Evolutionary conservation across 1,139 yeast genomes (phyloP).

Genomic region (Groenewaldozyma sp.): DNA sequence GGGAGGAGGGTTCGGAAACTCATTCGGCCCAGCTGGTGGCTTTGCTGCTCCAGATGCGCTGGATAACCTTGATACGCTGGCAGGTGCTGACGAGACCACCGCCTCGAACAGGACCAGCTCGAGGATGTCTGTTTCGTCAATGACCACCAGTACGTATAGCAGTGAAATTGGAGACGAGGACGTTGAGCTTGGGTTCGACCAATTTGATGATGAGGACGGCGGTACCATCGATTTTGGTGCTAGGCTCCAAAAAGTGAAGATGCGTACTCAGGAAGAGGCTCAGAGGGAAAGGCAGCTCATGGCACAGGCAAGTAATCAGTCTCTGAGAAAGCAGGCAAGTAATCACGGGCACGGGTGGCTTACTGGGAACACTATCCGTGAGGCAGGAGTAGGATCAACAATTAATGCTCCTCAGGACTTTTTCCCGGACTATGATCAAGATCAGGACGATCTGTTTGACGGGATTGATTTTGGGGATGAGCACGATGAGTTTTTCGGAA

Average conservation of each 20-base stretch:
- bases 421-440: background rate
- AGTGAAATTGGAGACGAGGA: slow-evolving; percentile 16
- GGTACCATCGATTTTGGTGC: too few relatives aligned
- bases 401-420: slow-evolving; percentile 9
- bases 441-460: slow-evolving; percentile 16
- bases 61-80: background rate
- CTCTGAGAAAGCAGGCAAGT: too few relatives aligned
- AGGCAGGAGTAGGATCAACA: slow-evolving; percentile 14
- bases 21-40: background rate
- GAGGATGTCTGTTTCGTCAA: slow-evolving; percentile 4
- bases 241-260: too few relatives aligned
- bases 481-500: slow-evolving; percentile 4
- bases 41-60: background rate
- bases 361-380: too few relatives aligned
- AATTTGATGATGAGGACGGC: slow-evolving; percentile 10
- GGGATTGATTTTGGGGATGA: slow-evolving; percentile 18
- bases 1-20: too few relatives aligned
- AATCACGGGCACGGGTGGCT: too few relatives aligned
- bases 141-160: slow-evolving; percentile 11
- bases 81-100: background rate
- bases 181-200: slow-evolving; percentile 10
- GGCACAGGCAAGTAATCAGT: too few relatives aligned
- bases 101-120: background rate
- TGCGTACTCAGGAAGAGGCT: slow-evolving; percentile 7
- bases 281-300: slow-evolving; percentile 12